These are phyloP conservation scores for Trypanosoma melophagium DNA, from an alignment of 208 protist species.

Conservation along the genomic window DNA sequence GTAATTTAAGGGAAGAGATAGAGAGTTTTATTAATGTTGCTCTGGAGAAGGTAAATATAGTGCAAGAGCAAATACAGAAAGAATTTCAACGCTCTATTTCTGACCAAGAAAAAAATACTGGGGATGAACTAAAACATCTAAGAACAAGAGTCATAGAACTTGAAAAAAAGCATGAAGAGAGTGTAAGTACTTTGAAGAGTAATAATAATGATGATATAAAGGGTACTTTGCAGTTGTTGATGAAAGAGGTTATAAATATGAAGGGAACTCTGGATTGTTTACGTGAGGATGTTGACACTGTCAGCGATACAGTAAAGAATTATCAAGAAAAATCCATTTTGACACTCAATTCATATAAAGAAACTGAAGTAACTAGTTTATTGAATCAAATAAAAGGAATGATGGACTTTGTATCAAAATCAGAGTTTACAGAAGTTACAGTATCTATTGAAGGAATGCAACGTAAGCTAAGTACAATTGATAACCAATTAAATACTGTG, in stretches of 20 bases:
- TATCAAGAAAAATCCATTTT: too few species aligned
- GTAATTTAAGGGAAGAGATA: not conserved
- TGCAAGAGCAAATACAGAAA: not conserved
- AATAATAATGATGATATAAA: not conserved
- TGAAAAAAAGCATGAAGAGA: slow-evolving; percentile 8
- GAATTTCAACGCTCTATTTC: slow-evolving; percentile 10
- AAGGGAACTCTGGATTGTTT: too few species aligned
- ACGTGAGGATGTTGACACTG: not conserved
- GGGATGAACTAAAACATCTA: slow-evolving; percentile 10
- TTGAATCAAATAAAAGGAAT: not conserved
- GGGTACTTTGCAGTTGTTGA: not conserved
- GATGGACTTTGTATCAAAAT: not conserved
- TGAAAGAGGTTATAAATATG: not conserved
- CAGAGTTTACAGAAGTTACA: slow-evolving; percentile 10
- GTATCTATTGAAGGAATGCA: not conserved
- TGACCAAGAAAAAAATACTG: slow-evolving; percentile 5
- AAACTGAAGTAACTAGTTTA: too few species aligned
- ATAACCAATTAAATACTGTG: slow-evolving; percentile 3
- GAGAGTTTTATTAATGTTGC: slow-evolving; percentile 5
- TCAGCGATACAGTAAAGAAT: not conserved
- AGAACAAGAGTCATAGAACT: slow-evolving; percentile 8
- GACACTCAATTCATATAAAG: too few species aligned
- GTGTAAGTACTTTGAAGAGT: too few species aligned
- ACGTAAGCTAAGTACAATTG: not conserved
- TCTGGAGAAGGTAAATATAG: not conserved